Conservation (phyloP, 768 basidiomycete species). For the Tulasnella sp. region DNA sequence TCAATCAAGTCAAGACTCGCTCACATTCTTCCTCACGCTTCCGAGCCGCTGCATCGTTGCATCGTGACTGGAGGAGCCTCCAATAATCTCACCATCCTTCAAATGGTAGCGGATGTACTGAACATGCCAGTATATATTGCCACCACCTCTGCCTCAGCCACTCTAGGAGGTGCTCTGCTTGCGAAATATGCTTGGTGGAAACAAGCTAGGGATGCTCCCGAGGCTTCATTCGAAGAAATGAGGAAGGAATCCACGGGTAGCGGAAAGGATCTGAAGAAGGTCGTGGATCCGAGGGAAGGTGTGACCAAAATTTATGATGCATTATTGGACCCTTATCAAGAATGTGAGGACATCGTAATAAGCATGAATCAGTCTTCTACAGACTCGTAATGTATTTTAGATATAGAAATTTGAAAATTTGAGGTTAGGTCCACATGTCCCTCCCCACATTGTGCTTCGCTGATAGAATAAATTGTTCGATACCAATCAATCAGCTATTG, state of each 20-base stretch:
- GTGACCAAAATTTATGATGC: conserved; percentile 38
- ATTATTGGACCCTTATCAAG: conserved; percentile 40
- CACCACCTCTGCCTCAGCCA: conserved; percentile 48
- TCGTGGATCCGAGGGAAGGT: conserved; percentile 41
- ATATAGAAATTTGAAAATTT: no score
- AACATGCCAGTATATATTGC: conserved; percentile 60
- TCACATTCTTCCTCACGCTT: conserved; percentile 44
- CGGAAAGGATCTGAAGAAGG: conserved; percentile 37
- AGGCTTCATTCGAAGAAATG: conserved; percentile 50
- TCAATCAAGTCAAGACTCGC: conserved; percentile 62
- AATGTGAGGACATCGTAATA: conserved; percentile 44
- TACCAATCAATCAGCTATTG: no score
- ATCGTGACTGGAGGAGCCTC: conserved; percentile 72
- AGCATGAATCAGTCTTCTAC: conserved; percentile 4
- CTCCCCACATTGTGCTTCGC: no score
- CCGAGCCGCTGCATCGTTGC: conserved; percentile 42
- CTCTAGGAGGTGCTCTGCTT: conserved; percentile 55
- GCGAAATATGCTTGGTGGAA: conserved; percentile 62
- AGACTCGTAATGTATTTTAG: no score
- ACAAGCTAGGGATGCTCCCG: conserved; percentile 27
- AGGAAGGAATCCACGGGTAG: conserved; percentile 26
- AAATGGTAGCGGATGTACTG: conserved; percentile 69
- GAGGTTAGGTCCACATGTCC: no score
- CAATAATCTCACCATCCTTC: conserved; percentile 56
- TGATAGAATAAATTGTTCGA: no score